Percentiles rank a stretch among this genome's conserved stretches.
phyloP scores from a whole-genome alignment of 1,284 basidiomycete species.

The Polyporus tsugae region DNA sequence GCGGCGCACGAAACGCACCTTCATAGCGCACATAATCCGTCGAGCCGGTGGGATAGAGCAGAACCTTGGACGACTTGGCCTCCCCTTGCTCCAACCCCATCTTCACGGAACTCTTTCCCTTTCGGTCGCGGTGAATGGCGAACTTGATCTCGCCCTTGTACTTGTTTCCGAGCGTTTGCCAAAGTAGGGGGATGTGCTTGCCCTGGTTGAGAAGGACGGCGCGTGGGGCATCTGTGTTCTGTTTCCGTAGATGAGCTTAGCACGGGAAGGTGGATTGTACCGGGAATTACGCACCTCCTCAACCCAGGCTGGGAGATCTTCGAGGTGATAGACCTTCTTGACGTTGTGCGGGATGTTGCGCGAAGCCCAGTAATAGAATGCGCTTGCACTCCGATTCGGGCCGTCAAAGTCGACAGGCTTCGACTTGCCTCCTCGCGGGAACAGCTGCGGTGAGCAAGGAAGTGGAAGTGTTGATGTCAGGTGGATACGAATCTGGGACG shows the following conservation, averaged over 20 bases:
- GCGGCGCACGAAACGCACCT: slow-evolving; percentile 49
- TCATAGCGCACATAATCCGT: slow-evolving; percentile 63
- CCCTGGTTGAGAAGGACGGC: slow-evolving; percentile 80
- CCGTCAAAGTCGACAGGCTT: slow-evolving; percentile 77
- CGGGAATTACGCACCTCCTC: slow-evolving; percentile 56
- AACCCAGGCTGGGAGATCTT: slow-evolving; percentile 69
- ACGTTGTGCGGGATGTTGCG: slow-evolving; percentile 75
- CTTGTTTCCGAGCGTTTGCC: slow-evolving; percentile 86
- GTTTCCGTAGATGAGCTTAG: not conserved
- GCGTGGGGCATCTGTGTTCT: slow-evolving; percentile 67
- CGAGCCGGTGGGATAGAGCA: slow-evolving; percentile 69
- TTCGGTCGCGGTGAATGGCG: slow-evolving; percentile 73
- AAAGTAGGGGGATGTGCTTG: slow-evolving; percentile 83
- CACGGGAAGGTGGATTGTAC: slow-evolving; percentile 9
- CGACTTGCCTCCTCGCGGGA: slow-evolving; percentile 75
- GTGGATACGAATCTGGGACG: slow-evolving; percentile 9
- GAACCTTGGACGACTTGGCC: slow-evolving; percentile 67
- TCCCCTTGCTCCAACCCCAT: slow-evolving; percentile 63
- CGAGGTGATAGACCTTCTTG: slow-evolving; percentile 68
- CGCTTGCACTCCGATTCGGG: slow-evolving; percentile 75
- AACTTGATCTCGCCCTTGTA: slow-evolving; percentile 73
- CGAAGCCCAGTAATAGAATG: slow-evolving; percentile 82
- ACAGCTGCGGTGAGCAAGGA: slow-evolving; percentile 55
- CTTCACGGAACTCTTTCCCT: slow-evolving; percentile 62
- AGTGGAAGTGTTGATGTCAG: slow-evolving; percentile 19